Percentiles rank a stretch among this genome's conserved stretches.
Conservation (phyloP, 176 grass and related monocot genomes). For the Ensete ventricosum region DNA sequence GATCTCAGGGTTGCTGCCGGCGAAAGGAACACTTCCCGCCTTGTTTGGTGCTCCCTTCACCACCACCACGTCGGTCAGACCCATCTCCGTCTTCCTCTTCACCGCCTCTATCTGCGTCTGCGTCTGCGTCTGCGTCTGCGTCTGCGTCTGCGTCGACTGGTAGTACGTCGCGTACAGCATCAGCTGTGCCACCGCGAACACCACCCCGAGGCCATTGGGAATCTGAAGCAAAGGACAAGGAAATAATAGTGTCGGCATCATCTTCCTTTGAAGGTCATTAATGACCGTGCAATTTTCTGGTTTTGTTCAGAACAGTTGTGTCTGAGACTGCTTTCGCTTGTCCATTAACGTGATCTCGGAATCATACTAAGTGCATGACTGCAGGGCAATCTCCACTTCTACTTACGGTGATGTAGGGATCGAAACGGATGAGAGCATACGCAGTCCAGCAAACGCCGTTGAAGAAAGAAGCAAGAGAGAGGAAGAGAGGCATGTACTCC, state of each 20-base stretch:
- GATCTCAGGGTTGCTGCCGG: background rate
- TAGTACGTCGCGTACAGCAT: slow-evolving; percentile 74
- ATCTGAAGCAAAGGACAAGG: slow-evolving; percentile 35
- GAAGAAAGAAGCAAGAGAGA: slow-evolving; percentile 69
- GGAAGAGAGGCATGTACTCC: slow-evolving; percentile 90
- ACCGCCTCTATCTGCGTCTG: slow-evolving; percentile 53
- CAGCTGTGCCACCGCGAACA: slow-evolving; percentile 62
- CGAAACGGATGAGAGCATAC: slow-evolving; percentile 92
- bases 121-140: too few species aligned
- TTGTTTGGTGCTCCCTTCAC: slow-evolving; percentile 24
- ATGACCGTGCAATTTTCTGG: too few species aligned
- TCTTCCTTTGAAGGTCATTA: too few species aligned
- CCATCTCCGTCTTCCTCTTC: slow-evolving; percentile 51
- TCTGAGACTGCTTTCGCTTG: too few species aligned
- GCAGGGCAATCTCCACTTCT: too few species aligned
- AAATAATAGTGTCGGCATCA: slow-evolving; percentile 6
- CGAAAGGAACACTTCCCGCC: background rate
- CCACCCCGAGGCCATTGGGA: slow-evolving; percentile 62
- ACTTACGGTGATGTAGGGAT: slow-evolving; percentile 90
- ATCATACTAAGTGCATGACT: too few species aligned
- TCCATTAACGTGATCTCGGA: too few species aligned
- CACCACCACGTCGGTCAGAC: slow-evolving; percentile 57
- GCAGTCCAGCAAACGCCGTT: slow-evolving; percentile 93
- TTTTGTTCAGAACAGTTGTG: too few species aligned
- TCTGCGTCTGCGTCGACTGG: slow-evolving; percentile 85